Base-by-base conservation (phyloP, 352 stramenopile genomes). In the Globisporangium echinulatum region DNA sequence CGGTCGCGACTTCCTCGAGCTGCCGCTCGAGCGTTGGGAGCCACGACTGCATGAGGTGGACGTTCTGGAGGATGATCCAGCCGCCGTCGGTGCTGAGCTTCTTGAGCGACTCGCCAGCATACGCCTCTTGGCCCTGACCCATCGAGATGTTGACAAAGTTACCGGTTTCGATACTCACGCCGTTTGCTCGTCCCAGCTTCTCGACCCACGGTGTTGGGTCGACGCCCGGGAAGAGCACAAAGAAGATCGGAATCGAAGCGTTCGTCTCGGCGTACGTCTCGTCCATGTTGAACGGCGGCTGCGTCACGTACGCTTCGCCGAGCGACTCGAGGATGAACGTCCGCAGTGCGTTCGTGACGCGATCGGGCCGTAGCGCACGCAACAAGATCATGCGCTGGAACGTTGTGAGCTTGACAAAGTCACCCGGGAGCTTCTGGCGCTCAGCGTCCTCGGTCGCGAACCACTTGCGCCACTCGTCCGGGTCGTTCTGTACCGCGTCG, bases 101-200 rank as follows among this genome's bases (percentile, higher is more conserved):
- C 66, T 96, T 93, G 25, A 98, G 70, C 13, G 94, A 79, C 9
- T 94, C 89, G 47, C 97, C 93, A 4, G 94, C 95, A 50, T 96
- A 95, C 39, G 87, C 77, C 51, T 98, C 95, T 61, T 98, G 94
- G 19, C 95, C 94, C 62, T 96, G 85, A 1, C 85, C 85, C 85
- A 96, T 96, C 5, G 91, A 92, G 72, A 97, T 98, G 68, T 98
- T 98, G 68, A 98, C 95, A 52, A 98, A 98, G 52, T 97, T 98
- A 62, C 93, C 88, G 58, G 92, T 94, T 57, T 98, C 94, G 5
- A 90, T 59, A 51, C 85, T 96, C 39, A 98, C 92, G n/a, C 83
- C 88, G 50, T 91, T 91, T 6, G 79, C 70, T 51, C 70, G 73
- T 5, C 92, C 93, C 17, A 98, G 78, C 37, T 88, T 90, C 61